Evolutionary conservation across 176 grass and related monocot genomes (phyloP).

Genomic region (Triticum urartu): DNA sequence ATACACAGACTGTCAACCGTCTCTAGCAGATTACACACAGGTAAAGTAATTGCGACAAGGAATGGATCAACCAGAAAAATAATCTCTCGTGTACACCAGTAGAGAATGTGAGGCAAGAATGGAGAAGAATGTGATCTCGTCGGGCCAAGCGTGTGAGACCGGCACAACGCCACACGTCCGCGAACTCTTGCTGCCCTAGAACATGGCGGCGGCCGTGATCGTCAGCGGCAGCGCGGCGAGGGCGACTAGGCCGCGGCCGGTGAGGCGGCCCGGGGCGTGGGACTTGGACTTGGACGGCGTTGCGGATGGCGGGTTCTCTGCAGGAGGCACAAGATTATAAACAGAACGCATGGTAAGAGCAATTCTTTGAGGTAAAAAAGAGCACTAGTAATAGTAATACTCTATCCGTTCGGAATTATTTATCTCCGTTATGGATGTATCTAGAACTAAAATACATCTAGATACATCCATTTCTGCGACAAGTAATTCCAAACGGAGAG

Average conservation of each 20-base stretch:
- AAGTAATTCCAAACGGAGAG: no score
- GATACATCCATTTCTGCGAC: no score
- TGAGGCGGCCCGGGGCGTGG: conserved; percentile 3
- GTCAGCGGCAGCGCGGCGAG: conserved; percentile 27
- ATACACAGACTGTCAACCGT: background rate
- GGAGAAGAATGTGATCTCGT: conserved; percentile 5
- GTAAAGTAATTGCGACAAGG: conserved; percentile 6
- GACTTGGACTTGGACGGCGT: conserved; percentile 5
- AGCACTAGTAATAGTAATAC: no score
- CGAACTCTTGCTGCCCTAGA: conserved; percentile 6
- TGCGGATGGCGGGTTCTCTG: conserved; percentile 28
- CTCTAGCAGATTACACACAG: conserved; percentile 18
- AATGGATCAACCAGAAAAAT: background rate
- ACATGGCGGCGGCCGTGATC: background rate
- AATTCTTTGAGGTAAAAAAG: background rate
- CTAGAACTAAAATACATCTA: no score
- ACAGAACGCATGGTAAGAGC: background rate
- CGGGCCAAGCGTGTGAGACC: background rate
- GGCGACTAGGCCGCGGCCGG: background rate
- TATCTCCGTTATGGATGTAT: no score
- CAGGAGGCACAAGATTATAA: background rate
- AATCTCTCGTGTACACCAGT: conserved; percentile 16
- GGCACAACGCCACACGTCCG: background rate
- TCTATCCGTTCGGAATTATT: no score
- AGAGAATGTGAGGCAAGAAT: conserved; percentile 17